Evolutionary conservation across 73 alveolate species (phyloP), one percentile per base, ranked within the genome.

Genomic region (Paramecium bursaria): DNA sequence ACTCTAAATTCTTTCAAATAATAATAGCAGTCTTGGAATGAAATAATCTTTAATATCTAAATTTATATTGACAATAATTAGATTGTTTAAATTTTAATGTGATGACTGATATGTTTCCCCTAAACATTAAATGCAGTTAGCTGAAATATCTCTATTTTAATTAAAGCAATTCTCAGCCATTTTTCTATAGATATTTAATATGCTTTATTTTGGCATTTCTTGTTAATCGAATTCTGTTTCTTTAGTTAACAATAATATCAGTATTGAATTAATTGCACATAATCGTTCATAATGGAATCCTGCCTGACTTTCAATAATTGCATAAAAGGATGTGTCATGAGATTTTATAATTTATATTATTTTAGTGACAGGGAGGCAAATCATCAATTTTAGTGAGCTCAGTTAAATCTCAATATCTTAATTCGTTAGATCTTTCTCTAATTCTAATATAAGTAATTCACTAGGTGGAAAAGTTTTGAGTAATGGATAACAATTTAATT

Each of bases 231-330:
- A 53, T 42, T 67, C 60, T 15, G 82, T 67, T 67, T 67, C 82
- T 67, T 42, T 67, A 19, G 82, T 35, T 0, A 67, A 26, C 22
- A 67, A 21, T 42, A 33, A 27, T 67, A 25, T 2, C 23, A 67
- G 44, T 7, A 67, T 67, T 21, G 82, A 67, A 67, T 67, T 67
- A 11, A 67, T 25, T 2, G 82, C 82, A 17, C 60, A 67, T 11
- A 67, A 39, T 42, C 60, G 33, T 42, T 67, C 82, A 6, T 54
- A 67, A 67, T 67, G 82, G 21, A 67, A 67, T 17, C 44, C 82
- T 2, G 55, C 7, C 0, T 53, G 44, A 2, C 60, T 67, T 42
- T 67, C 82, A 3, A 67, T 67, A 9, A 67, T 39, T 17, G 33
- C 15, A 42, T 67, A 67, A 7, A 67, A 33, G 6, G 57, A 53